Evolutionary conservation across 2,329 filamentous ascomycete genomes (phyloP).

Genomic region (Tothia fuscella): DNA sequence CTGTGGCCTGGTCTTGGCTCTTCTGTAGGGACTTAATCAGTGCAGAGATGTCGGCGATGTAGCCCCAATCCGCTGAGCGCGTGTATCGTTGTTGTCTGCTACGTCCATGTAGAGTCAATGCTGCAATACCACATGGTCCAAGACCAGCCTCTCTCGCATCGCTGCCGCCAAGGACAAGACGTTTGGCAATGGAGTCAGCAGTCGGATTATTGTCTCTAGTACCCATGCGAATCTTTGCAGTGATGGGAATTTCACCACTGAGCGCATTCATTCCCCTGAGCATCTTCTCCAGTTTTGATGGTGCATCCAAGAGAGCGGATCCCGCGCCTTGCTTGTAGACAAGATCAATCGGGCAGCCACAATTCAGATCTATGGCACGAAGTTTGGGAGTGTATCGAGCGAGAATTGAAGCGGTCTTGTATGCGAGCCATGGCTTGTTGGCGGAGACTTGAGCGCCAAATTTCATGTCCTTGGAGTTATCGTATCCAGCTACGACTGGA

Average conservation of each 20-base stretch:
- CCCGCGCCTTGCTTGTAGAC: conserved; percentile 81
- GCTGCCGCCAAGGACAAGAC: conserved; percentile 66
- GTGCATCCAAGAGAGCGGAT: conserved; percentile 81
- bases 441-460: conserved; percentile 91
- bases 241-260: conserved; percentile 81
- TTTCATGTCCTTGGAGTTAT: conserved; percentile 69
- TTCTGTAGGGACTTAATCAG: conserved; percentile 71
- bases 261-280: conserved; percentile 92
- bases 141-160: conserved; percentile 55
- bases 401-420: conserved; percentile 78
- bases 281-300: conserved; percentile 84
- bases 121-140: conserved; percentile 75
- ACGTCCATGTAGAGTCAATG: conserved; percentile 89
- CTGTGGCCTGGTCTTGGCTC: conserved; percentile 51
- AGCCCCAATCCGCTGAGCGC: conserved; percentile 82
- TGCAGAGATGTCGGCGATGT: conserved; percentile 80
- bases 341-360: conserved; percentile 92
- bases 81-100: conserved; percentile 93
- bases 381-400: conserved; percentile 67
- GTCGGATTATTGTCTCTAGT: conserved; percentile 69
- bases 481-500: conserved; percentile 60
- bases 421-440: conserved; percentile 80
- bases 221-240: conserved; percentile 88
- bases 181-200: conserved; percentile 68
- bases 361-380: conserved; percentile 89